phyloP scores from a whole-genome alignment of 441 rosid species.

The Arabidopsis lyrata region DNA sequence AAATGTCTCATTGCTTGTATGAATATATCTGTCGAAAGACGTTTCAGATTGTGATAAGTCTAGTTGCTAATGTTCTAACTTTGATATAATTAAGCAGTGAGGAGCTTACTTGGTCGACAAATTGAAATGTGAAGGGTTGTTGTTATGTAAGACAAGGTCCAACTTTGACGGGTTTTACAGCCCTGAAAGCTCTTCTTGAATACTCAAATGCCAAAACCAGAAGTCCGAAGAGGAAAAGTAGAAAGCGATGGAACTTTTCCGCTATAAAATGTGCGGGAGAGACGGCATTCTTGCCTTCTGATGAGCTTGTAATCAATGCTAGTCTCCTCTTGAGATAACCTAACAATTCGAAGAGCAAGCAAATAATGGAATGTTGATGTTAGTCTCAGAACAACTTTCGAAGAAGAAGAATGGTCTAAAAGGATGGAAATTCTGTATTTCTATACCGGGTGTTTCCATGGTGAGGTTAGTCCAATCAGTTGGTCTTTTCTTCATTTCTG shows the following conservation, averaged over 20 bases:
- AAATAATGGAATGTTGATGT: conserved; percentile 9
- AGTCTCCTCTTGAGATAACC: conserved; percentile 51
- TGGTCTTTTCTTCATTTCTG: conserved; percentile 62
- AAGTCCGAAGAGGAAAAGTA: conserved; percentile 65
- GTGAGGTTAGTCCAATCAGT: conserved; percentile 84
- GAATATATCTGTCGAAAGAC: not conserved
- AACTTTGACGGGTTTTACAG: conserved; percentile 65
- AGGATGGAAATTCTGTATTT: conserved; percentile 10
- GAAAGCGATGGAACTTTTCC: conserved; percentile 53
- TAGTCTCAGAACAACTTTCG: conserved; percentile 1
- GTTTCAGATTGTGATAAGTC: not conserved
- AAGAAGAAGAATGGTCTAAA: not conserved
- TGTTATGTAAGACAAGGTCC: conserved; percentile 57
- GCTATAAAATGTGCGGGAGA: conserved; percentile 33
- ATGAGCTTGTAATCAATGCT: conserved; percentile 37
- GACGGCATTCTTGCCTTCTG: conserved; percentile 46
- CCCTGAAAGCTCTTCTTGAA: conserved; percentile 54
- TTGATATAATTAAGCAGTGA: not conserved
- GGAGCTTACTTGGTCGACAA: conserved; percentile 48
- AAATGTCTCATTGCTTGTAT: conserved; percentile 12
- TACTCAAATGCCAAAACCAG: conserved; percentile 59
- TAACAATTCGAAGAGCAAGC: conserved; percentile 34
- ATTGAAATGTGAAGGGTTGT: conserved; percentile 30
- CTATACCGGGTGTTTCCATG: conserved; percentile 57
- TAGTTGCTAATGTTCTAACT: conserved; percentile 1